Percentiles rank a stretch among this genome's conserved stretches.
Evolutionary conservation across 306 rosid genomes (phyloP).

Genomic region (Trichosanthes truncata): DNA sequence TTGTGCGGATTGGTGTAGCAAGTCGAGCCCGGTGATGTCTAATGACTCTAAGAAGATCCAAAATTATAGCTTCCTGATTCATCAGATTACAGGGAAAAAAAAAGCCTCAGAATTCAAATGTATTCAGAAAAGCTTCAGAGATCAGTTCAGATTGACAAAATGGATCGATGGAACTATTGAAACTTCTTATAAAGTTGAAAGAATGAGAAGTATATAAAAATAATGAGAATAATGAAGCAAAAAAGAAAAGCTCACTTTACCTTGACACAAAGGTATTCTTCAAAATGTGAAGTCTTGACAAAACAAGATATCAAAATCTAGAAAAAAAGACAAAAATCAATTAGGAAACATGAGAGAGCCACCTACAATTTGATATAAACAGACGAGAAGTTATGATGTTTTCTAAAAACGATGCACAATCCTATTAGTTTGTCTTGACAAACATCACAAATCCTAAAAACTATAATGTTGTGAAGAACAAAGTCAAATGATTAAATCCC

Average conservation of each 20-base stretch:
- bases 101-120: background rate
- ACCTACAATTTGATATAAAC: background rate
- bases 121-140: background rate
- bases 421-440: background rate
- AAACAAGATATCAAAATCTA: conserved; percentile 91
- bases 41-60: conserved; percentile 95
- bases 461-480: background rate
- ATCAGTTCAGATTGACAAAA: background rate
- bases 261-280: conserved; percentile 89
- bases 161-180: background rate
- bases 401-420: background rate
- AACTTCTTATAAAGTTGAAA: background rate
- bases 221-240: background rate
- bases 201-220: background rate
- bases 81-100: background rate
- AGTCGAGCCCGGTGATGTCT: conserved; percentile 94
- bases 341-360: background rate
- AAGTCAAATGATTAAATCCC: background rate
- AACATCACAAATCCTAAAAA: background rate
- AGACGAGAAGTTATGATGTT: background rate
- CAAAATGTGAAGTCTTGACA: conserved; percentile 85
- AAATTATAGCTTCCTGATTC: conserved; percentile 66
- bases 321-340: conserved; percentile 10
- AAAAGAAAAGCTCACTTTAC: conserved; percentile 30
- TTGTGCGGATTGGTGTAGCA: conserved; percentile 93